Base-by-base conservation (phyloP, 2,329 filamentous ascomycete species). In the Chaetomiaceae sp. region DNA sequence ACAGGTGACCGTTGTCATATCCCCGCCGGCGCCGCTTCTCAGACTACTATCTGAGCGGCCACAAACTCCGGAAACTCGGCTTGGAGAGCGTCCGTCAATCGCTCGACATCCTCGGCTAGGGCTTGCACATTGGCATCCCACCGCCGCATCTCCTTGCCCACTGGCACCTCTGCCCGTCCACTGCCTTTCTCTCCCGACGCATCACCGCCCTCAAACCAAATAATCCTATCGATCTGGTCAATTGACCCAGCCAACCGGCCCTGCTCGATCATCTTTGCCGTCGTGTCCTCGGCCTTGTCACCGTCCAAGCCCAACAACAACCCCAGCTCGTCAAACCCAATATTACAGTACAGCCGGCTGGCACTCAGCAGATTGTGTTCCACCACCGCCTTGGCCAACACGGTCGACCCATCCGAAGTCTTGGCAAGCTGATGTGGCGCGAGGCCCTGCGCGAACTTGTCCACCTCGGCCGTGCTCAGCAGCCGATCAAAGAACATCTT, bases 401-500 rank as follows among this genome's bases (percentile, higher is more conserved):
- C 94, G 0, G 94, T 99, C 16, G 87, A 89, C 1, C 94, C 94
- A 68, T 99, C 94, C 0, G 89, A 80, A 0, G 90, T 96, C 58
- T 82, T 85, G 21, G 94, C 94, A 2, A 96, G 82, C 71, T 99
- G 94, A 71, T 99, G 94, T 20, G 89, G 86, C 51, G 84, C 80
- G 44, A 99, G 77, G 47, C 84, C 85, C 62, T 87, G 77, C 0
- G 91, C 87, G 66, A 99, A 99, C 51, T 88, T 85, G 33, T 85
- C 82, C 37, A 96, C 90, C 72, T 99, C 94, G n/a, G 77, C 80
- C 0, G 86, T 82, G 0, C 82, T 81, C 44, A 99, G 77, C 3
- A 99, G 76, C 5, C 91, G 83, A 69, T 97, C 90, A 44, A 97
- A 78, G 69, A 95, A 96, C 82, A 99, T 97, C 76, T 97, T 97